Percentiles rank a stretch among this genome's conserved stretches.
Conservation (phyloP, 2,329 filamentous ascomycete species). For the Dissoconium aciculare region DNA sequence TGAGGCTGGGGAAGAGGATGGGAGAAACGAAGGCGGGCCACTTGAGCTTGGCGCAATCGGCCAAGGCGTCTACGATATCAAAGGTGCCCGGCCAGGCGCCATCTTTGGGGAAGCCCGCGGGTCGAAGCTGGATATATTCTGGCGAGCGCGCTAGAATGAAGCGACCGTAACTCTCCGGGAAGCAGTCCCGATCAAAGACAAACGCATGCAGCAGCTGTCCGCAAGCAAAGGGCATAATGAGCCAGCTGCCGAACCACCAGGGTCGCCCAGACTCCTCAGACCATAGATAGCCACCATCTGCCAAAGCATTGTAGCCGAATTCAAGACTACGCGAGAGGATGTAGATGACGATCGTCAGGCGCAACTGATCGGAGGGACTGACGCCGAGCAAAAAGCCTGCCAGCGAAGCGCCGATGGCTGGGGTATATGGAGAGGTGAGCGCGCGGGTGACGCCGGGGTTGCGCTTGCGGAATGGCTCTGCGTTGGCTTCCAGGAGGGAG, state of each 20-base stretch:
- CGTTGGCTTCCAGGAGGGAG: constrained; percentile 62
- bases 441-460: constrained; percentile 63
- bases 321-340: constrained; percentile 68
- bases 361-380: constrained; percentile 54
- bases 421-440: constrained; percentile 70
- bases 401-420: constrained; percentile 77
- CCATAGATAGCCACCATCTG: constrained; percentile 49
- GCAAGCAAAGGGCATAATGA: constrained; percentile 35
- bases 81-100: constrained; percentile 61
- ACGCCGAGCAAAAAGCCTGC: constrained; percentile 72
- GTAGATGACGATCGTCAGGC: constrained; percentile 71
- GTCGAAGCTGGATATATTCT: constrained; percentile 62
- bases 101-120: constrained; percentile 53
- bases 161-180: constrained; percentile 41
- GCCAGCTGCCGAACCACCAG: constrained; percentile 43
- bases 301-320: constrained; percentile 69
- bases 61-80: constrained; percentile 67
- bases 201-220: constrained; percentile 38
- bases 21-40: constrained; percentile 86
- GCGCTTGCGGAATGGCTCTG: constrained; percentile 62
- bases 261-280: constrained; percentile 43
- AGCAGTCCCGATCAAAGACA: constrained; percentile 38
- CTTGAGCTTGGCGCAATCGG: constrained; percentile 61
- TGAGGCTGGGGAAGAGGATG: constrained; percentile 61
- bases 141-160: constrained; percentile 58